Percentiles rank a stretch among this genome's conserved stretches.
These are phyloP conservation scores for Syzygium aromaticum DNA, from an alignment of 345 rosid genomes.

Conservation along the genomic window DNA sequence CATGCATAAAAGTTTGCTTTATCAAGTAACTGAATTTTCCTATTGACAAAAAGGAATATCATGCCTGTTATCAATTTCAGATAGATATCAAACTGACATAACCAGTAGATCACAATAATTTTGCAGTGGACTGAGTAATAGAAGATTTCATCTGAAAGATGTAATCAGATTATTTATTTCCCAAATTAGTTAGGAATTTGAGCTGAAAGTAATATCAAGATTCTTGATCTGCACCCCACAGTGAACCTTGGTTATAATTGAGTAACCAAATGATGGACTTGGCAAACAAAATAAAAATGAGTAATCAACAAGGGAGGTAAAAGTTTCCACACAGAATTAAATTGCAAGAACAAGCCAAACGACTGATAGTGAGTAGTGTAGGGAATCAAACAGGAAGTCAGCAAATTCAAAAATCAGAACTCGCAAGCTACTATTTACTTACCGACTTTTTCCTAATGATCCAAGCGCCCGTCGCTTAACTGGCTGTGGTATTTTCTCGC, in stretches of 20 bases:
- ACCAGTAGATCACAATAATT: not conserved
- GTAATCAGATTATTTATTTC: not conserved
- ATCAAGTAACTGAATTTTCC: not conserved
- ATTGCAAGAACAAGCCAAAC: not conserved
- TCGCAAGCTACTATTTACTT: conserved; percentile 16
- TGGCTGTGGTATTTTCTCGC: conserved; percentile 38
- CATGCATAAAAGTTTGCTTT: not conserved
- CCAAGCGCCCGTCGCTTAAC: conserved; percentile 78
- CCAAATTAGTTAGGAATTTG: not conserved
- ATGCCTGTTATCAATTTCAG: not conserved
- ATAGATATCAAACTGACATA: not conserved
- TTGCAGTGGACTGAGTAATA: not conserved
- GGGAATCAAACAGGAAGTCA: not conserved
- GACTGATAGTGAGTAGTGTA: not conserved
- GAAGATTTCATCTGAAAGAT: not conserved
- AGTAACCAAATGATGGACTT: not conserved
- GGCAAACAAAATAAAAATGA: not conserved
- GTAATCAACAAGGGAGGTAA: not conserved
- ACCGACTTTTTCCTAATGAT: conserved; percentile 92
- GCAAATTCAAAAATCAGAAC: not conserved
- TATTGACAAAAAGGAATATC: not conserved
- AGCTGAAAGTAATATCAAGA: not conserved
- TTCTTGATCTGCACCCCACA: not conserved
- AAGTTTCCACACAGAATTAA: not conserved
- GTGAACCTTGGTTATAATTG: not conserved